Base-by-base conservation (phyloP, 2,329 filamentous ascomycete species). In the Fusarium sp. region DNA sequence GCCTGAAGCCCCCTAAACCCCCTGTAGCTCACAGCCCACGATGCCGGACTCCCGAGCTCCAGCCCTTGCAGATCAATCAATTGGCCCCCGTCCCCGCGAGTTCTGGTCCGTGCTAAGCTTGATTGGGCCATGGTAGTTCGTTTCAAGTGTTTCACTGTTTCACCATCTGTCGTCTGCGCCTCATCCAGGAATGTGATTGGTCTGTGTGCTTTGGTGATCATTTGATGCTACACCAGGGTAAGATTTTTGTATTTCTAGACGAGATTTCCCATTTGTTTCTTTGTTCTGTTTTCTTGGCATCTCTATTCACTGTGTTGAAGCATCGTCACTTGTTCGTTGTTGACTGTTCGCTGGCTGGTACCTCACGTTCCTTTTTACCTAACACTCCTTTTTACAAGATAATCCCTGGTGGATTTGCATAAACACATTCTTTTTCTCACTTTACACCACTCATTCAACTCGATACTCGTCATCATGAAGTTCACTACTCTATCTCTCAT, bases 391-490 rank as follows among this genome's bases (percentile, higher is more conserved):
- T 33, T 7, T 33, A 33, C 30, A 37, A n/a, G 9, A n/a, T 10
- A 37, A 37, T 37, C 35, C 35, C 35, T 37, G 35, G 35, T 37
- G 35, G 35, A 37, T 37, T 37, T n/a, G 17, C n/a, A n/a, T n/a
- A 19, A 37, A 15, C 30, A 37, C 35, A n/a, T 17, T 37, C 35
- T 37, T 19, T 37, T 37, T 17, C 35, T 37, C 22, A 13, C 30
- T 33, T 6, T 32, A 11, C 4, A 37, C 17, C 35, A 37, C 35
- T 37, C 35, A 10, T 37, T 37, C 35, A 37, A 37, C 19, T 39
- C 13, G 22, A 23, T 32, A 44, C 27, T 30, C 60, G 6, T 14
- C 47, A 56, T 60, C 2, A 78, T 78, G 77, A 76, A 74, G 59
- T 65, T 78, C 67, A 63, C 71, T 45, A 51, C 70, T 10, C 11